phyloP scores from a whole-genome alignment of 2,329 filamentous ascomycete genomes.

The Cladosporium sp. region DNA sequence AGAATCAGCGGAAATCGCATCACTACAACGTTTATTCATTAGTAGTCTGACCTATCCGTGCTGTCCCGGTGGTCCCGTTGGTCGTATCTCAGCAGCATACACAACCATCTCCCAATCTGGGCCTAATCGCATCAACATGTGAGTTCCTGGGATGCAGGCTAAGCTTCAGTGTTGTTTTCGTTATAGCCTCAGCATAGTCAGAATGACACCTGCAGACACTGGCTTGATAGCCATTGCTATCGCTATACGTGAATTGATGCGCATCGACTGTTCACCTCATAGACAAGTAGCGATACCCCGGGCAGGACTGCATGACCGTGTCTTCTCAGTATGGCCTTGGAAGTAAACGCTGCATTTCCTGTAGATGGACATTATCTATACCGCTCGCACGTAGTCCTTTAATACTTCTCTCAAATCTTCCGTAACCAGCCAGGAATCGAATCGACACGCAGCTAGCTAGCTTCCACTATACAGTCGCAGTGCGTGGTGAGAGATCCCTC shows the following conservation, averaged over 20 bases:
- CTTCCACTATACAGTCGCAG: slow-evolving; percentile 15
- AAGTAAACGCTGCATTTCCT: slow-evolving; percentile 5
- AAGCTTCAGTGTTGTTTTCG: not conserved
- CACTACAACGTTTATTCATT: not conserved
- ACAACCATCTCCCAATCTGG: not conserved
- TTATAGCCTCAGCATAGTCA: not conserved
- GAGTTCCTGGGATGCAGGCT: not conserved
- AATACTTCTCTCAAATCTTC: slow-evolving; percentile 2
- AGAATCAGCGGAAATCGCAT: not conserved
- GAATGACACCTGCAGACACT: not conserved
- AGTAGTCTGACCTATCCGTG: not conserved
- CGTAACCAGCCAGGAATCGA: not conserved
- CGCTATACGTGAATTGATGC: not conserved
- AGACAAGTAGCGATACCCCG: not conserved
- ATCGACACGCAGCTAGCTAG: not conserved
- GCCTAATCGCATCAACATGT: not conserved
- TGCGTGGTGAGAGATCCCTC: not conserved
- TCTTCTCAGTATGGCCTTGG: not conserved
- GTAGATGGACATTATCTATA: slow-evolving; percentile 14
- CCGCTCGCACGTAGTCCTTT: not conserved
- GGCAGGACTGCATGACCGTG: not conserved
- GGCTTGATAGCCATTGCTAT: not conserved
- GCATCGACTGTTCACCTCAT: not conserved
- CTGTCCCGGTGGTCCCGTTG: not conserved
- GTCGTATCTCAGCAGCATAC: not conserved